Evolutionary conservation across 2,329 filamentous ascomycete genomes (phyloP).

Genomic region (Beauveria pseudobassiana): DNA sequence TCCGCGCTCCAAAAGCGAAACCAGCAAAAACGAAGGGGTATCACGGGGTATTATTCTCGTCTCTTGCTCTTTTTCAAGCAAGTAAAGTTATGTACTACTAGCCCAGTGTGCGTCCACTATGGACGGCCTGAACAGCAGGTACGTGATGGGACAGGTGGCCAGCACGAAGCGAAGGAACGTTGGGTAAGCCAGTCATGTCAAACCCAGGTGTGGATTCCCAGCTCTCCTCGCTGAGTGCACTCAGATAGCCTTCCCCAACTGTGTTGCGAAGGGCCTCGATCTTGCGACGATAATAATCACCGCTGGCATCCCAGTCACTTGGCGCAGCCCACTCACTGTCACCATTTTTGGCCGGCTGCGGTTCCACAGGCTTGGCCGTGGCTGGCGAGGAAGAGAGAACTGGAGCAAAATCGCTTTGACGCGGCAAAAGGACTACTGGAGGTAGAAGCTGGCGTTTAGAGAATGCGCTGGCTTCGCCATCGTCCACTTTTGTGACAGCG

Average conservation of each 20-base stretch:
- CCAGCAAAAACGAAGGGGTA: background rate
- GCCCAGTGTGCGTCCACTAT: constrained; percentile 45
- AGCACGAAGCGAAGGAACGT: constrained; percentile 22
- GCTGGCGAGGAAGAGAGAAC: constrained; percentile 15
- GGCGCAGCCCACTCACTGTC: constrained; percentile 5
- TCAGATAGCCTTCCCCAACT: constrained; percentile 82
- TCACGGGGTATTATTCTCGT: constrained; percentile 6
- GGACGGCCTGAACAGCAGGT: constrained; percentile 38
- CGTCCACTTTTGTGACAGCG: constrained; percentile 14
- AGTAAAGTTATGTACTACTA: constrained; percentile 20
- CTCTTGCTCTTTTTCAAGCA: constrained; percentile 1
- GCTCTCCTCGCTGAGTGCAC: constrained; percentile 71
- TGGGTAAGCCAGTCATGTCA: constrained; percentile 17
- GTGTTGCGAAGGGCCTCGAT: constrained; percentile 80
- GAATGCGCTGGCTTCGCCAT: background rate
- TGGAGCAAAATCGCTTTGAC: background rate
- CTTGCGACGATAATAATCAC: constrained; percentile 78
- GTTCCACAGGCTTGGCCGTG: constrained; percentile 22
- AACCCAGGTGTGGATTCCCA: constrained; percentile 37
- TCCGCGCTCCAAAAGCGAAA: background rate
- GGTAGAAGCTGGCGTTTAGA: constrained; percentile 29
- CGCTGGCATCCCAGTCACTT: constrained; percentile 58
- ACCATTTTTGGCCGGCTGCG: constrained; percentile 9
- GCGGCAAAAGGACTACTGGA: constrained; percentile 18
- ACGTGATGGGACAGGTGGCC: constrained; percentile 25